Evolutionary conservation across 2,329 filamentous ascomycete genomes (phyloP).

Genomic region (Fusarium sp.): DNA sequence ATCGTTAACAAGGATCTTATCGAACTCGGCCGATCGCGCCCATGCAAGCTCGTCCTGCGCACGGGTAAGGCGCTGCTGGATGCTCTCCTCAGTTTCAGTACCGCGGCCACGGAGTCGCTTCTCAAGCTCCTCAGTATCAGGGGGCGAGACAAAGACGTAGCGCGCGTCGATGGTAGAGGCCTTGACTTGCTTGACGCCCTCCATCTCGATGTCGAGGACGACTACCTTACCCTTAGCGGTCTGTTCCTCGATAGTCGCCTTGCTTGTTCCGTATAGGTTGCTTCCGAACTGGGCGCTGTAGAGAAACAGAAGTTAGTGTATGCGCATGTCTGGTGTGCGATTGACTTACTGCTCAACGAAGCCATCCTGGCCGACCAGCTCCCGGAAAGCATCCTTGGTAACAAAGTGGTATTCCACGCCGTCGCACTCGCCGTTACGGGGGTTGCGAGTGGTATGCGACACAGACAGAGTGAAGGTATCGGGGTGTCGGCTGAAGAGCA

Average conservation of each 20-base stretch:
- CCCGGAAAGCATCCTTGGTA: slow-evolving; percentile 73
- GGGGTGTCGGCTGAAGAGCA: slow-evolving; percentile 71
- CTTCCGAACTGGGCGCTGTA: slow-evolving; percentile 80
- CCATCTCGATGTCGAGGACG: slow-evolving; percentile 96
- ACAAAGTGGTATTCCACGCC: slow-evolving; percentile 87
- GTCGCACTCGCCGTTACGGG: slow-evolving; percentile 80
- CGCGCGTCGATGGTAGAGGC: slow-evolving; percentile 79
- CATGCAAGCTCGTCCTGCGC: slow-evolving; percentile 82
- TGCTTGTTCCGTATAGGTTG: slow-evolving; percentile 89
- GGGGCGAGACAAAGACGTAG: slow-evolving; percentile 88
- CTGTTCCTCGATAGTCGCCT: slow-evolving; percentile 82
- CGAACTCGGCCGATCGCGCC: slow-evolving; percentile 70
- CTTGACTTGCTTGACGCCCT: slow-evolving; percentile 95
- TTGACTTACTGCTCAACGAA: slow-evolving; percentile 78
- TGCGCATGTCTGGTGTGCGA: background rate
- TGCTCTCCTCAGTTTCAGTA: slow-evolving; percentile 80
- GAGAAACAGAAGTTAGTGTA: slow-evolving; percentile 7
- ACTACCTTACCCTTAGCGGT: slow-evolving; percentile 78
- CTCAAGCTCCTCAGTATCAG: slow-evolving; percentile 81
- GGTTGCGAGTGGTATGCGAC: slow-evolving; percentile 83
- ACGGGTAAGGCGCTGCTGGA: slow-evolving; percentile 77
- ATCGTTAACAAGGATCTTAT: slow-evolving; percentile 57
- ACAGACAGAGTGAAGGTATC: slow-evolving; percentile 69
- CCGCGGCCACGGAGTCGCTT: slow-evolving; percentile 78
- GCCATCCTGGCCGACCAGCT: slow-evolving; percentile 73